These are phyloP conservation scores for Geotrichum armillariae DNA, from an alignment of 1,139 yeast species.

Conservation along the genomic window DNA sequence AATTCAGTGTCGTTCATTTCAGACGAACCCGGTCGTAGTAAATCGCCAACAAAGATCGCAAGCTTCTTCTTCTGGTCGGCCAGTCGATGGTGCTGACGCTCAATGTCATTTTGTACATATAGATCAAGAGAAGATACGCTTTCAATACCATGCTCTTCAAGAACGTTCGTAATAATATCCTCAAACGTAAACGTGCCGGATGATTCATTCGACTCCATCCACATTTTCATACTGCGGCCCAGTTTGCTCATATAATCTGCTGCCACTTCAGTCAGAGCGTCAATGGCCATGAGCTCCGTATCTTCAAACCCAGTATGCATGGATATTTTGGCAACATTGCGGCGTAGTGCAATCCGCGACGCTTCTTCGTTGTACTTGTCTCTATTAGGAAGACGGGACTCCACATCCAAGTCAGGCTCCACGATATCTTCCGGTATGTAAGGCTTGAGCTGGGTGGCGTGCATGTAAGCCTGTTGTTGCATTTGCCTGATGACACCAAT, in stretches of 20 bases:
- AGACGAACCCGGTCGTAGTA: slow-evolving; percentile 72
- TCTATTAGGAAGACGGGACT: slow-evolving; percentile 71
- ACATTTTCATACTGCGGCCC: slow-evolving; percentile 67
- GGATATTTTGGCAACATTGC: slow-evolving; percentile 72
- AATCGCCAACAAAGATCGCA: slow-evolving; percentile 72
- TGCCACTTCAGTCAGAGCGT: slow-evolving; percentile 79
- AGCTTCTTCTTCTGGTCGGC: slow-evolving; percentile 67
- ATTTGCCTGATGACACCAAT: slow-evolving; percentile 85
- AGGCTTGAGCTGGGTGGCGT: slow-evolving; percentile 69
- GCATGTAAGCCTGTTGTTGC: slow-evolving; percentile 81
- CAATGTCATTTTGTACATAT: slow-evolving; percentile 71
- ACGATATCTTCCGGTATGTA: slow-evolving; percentile 63
- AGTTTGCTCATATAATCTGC: slow-evolving; percentile 76
- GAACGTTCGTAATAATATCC: slow-evolving; percentile 59
- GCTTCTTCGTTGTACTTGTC: slow-evolving; percentile 57
- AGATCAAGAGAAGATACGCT: slow-evolving; percentile 75
- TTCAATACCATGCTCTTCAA: slow-evolving; percentile 81
- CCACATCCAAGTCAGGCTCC: slow-evolving; percentile 74
- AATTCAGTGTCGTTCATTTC: slow-evolving; percentile 79
- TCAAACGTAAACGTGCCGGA: slow-evolving; percentile 39
- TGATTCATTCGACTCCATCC: slow-evolving; percentile 43
- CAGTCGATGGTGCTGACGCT: slow-evolving; percentile 68
- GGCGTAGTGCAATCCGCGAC: slow-evolving; percentile 64
- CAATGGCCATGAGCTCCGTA: slow-evolving; percentile 75
- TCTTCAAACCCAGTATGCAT: slow-evolving; percentile 95